These are phyloP conservation scores for Nemophila menziesii DNA, from an alignment of 257 asterid genomes.

Conservation along the genomic window DNA sequence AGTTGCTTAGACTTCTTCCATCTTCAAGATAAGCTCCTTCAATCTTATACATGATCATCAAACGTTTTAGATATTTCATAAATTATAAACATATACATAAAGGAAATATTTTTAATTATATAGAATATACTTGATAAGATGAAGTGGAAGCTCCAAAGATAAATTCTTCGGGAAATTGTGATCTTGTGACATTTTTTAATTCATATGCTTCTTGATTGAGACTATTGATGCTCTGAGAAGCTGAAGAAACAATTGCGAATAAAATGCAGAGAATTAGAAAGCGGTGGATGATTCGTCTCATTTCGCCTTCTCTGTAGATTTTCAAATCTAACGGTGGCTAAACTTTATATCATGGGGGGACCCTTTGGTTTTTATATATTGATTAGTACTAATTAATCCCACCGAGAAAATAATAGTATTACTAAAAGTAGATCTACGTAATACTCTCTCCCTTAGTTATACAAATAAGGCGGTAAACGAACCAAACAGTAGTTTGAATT, in stretches of 20 bases:
- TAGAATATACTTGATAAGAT: constrained; percentile 46
- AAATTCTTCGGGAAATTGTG: constrained; percentile 60
- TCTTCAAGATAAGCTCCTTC: constrained; percentile 74
- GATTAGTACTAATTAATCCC: no score
- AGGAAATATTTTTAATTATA: no score
- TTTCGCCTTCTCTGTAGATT: not conserved
- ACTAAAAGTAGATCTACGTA: no score
- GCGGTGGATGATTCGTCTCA: not conserved
- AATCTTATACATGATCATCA: constrained; percentile 21
- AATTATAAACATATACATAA: not conserved
- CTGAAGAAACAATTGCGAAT: constrained; percentile 7
- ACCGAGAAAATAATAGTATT: no score
- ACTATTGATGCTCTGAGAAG: constrained; percentile 9
- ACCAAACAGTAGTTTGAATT: no score
- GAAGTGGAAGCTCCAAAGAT: constrained; percentile 71
- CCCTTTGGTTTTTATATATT: no score
- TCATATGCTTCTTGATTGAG: constrained; percentile 8
- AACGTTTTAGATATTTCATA: not conserved
- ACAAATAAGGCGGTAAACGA: no score
- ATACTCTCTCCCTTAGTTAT: no score
- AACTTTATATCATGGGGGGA: no score
- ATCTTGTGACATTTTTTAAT: constrained; percentile 18
- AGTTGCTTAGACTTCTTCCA: constrained; percentile 55
- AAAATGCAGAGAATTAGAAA: not conserved
- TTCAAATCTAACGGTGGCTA: no score